Percentiles rank a stretch among this genome's conserved stretches.
Conservation (phyloP, 2,329 filamentous ascomycete genomes). For the Pestalotiopsis sp. region DNA sequence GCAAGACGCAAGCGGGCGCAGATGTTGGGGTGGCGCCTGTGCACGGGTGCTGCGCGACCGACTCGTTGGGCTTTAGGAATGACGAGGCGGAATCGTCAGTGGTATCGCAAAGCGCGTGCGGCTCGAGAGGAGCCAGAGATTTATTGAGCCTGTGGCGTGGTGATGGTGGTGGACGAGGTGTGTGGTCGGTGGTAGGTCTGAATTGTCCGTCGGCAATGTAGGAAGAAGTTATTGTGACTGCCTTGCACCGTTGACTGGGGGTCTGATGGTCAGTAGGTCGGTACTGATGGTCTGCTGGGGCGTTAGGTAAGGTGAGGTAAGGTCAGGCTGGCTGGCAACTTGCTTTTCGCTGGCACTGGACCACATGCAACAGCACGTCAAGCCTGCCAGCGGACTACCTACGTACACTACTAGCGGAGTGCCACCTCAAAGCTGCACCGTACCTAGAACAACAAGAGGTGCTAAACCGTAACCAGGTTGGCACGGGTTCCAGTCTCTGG, state of each 20-base stretch:
- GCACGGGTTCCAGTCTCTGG: neutral
- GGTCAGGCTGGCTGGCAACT: neutral
- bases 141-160: neutral
- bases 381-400: too few species aligned
- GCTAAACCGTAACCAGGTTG: neutral
- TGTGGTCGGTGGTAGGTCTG: neutral
- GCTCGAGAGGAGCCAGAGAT: neutral
- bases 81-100: neutral
- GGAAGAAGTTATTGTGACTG: conserved; percentile 8
- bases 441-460: neutral
- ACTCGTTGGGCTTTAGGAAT: neutral
- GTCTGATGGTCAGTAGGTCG: neutral
- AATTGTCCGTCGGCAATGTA: neutral
- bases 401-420: too few species aligned
- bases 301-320: neutral
- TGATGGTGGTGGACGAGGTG: conserved; percentile 2
- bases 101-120: neutral
- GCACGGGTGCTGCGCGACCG: neutral
- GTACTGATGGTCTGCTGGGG: neutral
- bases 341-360: neutral
- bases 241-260: conserved; percentile 7
- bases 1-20: neutral
- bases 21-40: neutral
- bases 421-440: too few species aligned
- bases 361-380: too few species aligned